Conservation (phyloP, 225 moss, liverwort and hornwort genomes). For the Polytrichum commune region DNA sequence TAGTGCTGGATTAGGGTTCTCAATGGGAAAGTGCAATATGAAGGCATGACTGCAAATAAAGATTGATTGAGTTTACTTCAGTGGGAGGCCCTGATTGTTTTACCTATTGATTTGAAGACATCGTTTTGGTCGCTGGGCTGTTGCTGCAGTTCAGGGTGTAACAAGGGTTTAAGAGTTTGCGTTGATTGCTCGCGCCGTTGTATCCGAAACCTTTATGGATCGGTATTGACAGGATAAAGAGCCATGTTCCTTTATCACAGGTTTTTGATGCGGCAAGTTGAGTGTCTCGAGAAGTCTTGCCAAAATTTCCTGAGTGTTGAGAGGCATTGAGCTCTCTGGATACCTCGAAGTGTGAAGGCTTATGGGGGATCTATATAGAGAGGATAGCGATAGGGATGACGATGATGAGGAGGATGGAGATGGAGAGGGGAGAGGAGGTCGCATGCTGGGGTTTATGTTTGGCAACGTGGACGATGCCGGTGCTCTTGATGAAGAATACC, state of each 20-base stretch:
- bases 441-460: constrained; percentile 65
- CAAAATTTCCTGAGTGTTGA: background rate
- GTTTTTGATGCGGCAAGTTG: background rate
- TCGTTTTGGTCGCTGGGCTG: background rate
- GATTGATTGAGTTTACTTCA: too few relatives aligned
- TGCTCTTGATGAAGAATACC: constrained; percentile 65
- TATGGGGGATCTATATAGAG: constrained; percentile 16
- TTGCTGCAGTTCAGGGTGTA: background rate
- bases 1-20: too few relatives aligned
- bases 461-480: constrained; percentile 70
- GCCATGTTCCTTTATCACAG: background rate
- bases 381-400: constrained; percentile 30
- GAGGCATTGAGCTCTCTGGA: background rate
- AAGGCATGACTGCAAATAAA: too few relatives aligned
- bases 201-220: too few relatives aligned
- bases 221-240: background rate
- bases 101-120: too few relatives aligned
- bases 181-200: too few relatives aligned
- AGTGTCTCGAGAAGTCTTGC: background rate
- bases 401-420: constrained; percentile 48
- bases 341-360: constrained; percentile 1
- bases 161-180: background rate
- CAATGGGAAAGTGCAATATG: too few relatives aligned
- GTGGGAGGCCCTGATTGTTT: too few relatives aligned
- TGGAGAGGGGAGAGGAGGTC: constrained; percentile 27